Percentiles rank a stretch among this genome's conserved stretches.
Evolutionary conservation across 306 rosid genomes (phyloP).

Genomic region (Herpetospermum pedunculosum): DNA sequence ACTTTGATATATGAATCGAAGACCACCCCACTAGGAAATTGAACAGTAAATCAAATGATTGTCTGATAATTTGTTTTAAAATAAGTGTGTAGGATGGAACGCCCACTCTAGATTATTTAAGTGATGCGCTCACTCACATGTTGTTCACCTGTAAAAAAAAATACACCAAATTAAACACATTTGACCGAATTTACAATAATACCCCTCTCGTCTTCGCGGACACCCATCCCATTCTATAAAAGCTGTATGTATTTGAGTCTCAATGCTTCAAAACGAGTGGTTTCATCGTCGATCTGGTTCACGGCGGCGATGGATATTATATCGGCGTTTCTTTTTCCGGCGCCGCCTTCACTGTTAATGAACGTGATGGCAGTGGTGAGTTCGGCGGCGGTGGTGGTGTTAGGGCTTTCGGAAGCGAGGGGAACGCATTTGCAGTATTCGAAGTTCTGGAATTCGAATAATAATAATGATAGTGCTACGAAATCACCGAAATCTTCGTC

Average conservation of each 20-base stretch:
- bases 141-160: too few species aligned
- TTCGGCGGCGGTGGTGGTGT: conserved; percentile 10
- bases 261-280: not conserved
- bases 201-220: not conserved
- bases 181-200: not conserved
- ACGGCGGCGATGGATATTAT: conserved; percentile 4
- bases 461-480: not conserved
- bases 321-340: conserved; percentile 21
- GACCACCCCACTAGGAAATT: too few species aligned
- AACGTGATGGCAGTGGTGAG: conserved; percentile 31
- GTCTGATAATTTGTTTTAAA: too few species aligned
- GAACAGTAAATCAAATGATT: too few species aligned
- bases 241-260: too few species aligned
- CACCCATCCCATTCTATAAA: not conserved
- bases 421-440: conserved; percentile 66
- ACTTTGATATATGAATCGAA: too few species aligned
- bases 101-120: too few species aligned
- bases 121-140: too few species aligned
- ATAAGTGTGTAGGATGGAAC: too few species aligned
- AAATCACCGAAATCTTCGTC: too few species aligned
- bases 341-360: conserved; percentile 39
- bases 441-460: conserved; percentile 31
- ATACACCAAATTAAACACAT: too few species aligned
- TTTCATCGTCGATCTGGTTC: not conserved
- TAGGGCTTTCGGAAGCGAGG: conserved; percentile 34